These are phyloP conservation scores for Athelia sp. DNA, from an alignment of 1,284 basidiomycete species.

Conservation along the genomic window DNA sequence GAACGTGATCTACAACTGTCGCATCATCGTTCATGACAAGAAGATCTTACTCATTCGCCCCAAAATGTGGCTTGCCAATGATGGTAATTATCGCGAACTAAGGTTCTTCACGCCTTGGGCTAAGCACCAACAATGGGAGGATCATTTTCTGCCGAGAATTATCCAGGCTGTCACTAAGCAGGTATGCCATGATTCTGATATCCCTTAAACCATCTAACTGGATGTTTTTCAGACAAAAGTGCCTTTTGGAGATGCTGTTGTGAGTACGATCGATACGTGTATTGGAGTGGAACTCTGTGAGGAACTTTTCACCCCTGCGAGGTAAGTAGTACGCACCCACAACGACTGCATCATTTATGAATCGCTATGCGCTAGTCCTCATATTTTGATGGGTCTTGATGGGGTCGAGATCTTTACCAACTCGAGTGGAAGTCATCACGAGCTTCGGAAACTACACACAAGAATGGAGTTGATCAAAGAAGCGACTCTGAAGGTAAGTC, in stretches of 20 bases:
- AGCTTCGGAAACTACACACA: conserved; percentile 89
- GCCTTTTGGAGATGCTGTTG: conserved; percentile 92
- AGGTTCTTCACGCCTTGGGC: conserved; percentile 96
- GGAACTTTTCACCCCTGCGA: conserved; percentile 94
- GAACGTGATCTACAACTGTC: conserved; percentile 96
- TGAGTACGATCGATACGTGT: conserved; percentile 92
- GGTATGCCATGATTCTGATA: conserved; percentile 33
- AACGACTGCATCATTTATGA: conserved; percentile 4
- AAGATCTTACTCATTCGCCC: conserved; percentile 92
- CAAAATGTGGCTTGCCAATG: conserved; percentile 99
- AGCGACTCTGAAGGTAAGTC: conserved; percentile 83
- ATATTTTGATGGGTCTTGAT: conserved; percentile 95
- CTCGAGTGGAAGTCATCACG: conserved; percentile 96
- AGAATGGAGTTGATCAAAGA: conserved; percentile 96
- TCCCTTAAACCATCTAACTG: neutral
- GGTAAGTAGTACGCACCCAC: conserved; percentile 42
- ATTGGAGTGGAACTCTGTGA: conserved; percentile 97
- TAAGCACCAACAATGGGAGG: conserved; percentile 84
- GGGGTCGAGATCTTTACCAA: conserved; percentile 99
- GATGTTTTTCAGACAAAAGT: conserved; percentile 62
- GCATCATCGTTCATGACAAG: conserved; percentile 82
- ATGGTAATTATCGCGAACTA: conserved; percentile 96
- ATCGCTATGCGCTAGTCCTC: conserved; percentile 58
- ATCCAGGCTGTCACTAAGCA: conserved; percentile 88
- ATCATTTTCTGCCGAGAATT: conserved; percentile 85